phyloP scores from a whole-genome alignment of 2,329 filamentous ascomycete species.

The Epichloe baconii region DNA sequence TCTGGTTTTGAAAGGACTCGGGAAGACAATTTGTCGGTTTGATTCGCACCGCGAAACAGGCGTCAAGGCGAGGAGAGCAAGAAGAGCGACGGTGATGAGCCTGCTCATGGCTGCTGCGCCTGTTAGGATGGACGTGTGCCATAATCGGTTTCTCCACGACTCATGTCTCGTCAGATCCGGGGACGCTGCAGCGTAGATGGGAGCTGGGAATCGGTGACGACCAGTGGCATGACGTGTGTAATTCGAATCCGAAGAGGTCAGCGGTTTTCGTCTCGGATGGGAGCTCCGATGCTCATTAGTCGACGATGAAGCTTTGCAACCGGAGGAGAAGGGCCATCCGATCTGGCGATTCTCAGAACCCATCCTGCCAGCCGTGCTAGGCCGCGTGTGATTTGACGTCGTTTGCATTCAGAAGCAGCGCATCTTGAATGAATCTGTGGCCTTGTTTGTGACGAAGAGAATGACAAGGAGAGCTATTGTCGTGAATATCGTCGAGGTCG shows the following conservation, averaged over 20 bases:
- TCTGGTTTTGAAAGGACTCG: conserved; percentile 40
- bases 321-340: neutral
- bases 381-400: conserved; percentile 5
- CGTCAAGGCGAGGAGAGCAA: conserved; percentile 24
- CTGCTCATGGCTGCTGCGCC: neutral
- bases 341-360: neutral
- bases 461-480: neutral
- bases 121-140: neutral
- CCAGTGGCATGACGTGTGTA: neutral
- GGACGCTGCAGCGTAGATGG: neutral
- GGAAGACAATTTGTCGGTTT: conserved; percentile 76
- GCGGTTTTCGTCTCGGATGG: neutral
- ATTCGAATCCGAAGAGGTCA: neutral
- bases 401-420: conserved; percentile 10
- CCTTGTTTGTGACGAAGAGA: neutral
- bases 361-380: conserved; percentile 7
- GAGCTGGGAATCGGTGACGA: neutral
- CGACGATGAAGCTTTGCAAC: neutral
- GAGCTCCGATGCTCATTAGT: neutral
- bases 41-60: conserved; percentile 52
- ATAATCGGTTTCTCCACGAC: neutral
- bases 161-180: neutral
- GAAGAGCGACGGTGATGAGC: conserved; percentile 23
- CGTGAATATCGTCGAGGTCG: neutral
- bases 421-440: conserved; percentile 9